A percentile compares a stretch with the other conserved stretches of the same genome.
These are phyloP conservation scores for Botrytis elliptica DNA, from an alignment of 2,329 filamentous ascomycete species.

Conservation along the genomic window DNA sequence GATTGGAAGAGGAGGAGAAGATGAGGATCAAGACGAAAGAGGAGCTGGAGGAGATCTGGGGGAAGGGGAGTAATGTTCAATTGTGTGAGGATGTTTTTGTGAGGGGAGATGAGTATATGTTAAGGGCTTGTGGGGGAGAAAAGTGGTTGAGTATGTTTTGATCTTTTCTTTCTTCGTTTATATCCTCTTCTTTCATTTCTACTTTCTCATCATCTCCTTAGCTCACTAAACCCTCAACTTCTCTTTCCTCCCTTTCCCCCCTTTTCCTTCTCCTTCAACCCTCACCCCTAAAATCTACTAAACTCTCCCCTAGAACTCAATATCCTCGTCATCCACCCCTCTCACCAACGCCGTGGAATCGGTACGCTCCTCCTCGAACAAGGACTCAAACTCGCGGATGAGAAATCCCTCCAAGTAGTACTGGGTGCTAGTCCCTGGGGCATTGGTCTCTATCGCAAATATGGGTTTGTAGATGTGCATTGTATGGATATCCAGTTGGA, in stretches of 20 bases:
- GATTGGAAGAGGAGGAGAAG: background rate
- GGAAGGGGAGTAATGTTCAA: conserved; percentile 28
- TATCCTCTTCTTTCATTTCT: background rate
- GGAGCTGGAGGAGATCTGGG: conserved; percentile 23
- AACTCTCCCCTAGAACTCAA: conserved; percentile 27
- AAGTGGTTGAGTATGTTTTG: conserved; percentile 33
- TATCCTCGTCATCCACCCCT: conserved; percentile 28
- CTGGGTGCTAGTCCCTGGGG: conserved; percentile 34
- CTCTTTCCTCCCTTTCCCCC: background rate
- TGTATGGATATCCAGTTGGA: conserved; percentile 30
- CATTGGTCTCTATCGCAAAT: conserved; percentile 31
- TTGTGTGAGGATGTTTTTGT: conserved; percentile 34
- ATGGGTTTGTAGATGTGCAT: conserved; percentile 31
- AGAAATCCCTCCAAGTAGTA: conserved; percentile 33
- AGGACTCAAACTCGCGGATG: conserved; percentile 29
- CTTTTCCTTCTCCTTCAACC: background rate
- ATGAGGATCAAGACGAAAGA: background rate
- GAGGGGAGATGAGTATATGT: conserved; percentile 31
- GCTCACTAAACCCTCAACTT: background rate
- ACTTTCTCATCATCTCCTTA: background rate
- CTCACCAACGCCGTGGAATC: conserved; percentile 32
- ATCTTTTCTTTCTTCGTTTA: background rate
- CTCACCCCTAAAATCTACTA: background rate
- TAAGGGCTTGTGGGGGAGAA: conserved; percentile 22
- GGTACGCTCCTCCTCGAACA: conserved; percentile 30